Conservation (phyloP, 1,284 basidiomycete species). For the Heterobasidion parviporum region DNA sequence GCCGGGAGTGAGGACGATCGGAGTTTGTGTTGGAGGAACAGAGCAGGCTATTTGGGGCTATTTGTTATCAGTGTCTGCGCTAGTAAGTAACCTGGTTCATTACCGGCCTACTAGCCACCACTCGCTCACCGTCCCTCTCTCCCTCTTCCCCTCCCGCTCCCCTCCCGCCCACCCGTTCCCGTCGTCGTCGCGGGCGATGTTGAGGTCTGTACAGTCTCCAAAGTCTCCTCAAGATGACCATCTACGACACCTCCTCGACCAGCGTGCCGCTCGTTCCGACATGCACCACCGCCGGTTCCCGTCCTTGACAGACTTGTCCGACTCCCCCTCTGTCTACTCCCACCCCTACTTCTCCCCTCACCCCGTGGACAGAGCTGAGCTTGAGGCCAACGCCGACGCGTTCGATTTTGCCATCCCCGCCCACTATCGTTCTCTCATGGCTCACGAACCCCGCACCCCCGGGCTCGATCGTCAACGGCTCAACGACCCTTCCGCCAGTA, state of each 20-base stretch:
- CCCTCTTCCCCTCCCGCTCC: not conserved
- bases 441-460: conserved; percentile 19
- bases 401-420: conserved; percentile 21
- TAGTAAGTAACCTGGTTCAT: not conserved
- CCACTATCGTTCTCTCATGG: conserved; percentile 15
- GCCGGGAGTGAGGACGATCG: not conserved
- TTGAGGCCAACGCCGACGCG: conserved; percentile 16
- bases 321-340: conserved; percentile 64
- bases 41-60: not conserved
- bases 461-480: conserved; percentile 31
- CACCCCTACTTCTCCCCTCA: conserved; percentile 46
- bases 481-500: conserved; percentile 42
- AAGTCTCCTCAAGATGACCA: conserved; percentile 35
- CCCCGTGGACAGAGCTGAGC: conserved; percentile 21
- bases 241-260: conserved; percentile 43
- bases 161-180: conserved; percentile 6
- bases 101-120: not conserved
- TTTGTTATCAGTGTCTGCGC: not conserved
- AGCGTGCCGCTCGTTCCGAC: conserved; percentile 42
- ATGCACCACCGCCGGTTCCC: conserved; percentile 37
- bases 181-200: conserved; percentile 6
- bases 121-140: not conserved
- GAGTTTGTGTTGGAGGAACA: too few species aligned
- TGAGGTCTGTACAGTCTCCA: conserved; percentile 9
- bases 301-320: conserved; percentile 47